Conservation (phyloP, 345 rosid genomes). For the Laguncularia racemosa region DNA sequence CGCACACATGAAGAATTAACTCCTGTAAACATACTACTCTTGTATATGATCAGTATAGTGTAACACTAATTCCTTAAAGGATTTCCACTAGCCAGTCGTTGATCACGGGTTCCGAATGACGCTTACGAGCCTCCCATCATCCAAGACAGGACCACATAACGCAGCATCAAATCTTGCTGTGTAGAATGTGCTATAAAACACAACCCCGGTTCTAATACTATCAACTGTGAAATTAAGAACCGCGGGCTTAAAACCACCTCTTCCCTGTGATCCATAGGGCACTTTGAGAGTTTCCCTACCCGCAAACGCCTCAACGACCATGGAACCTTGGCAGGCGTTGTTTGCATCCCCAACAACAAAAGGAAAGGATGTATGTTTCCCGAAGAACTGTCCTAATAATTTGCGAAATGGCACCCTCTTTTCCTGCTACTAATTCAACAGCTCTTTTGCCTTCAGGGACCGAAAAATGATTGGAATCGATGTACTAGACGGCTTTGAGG, state of each 20-base stretch:
- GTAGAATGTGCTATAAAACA: constrained; percentile 70
- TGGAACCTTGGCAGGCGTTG: constrained; percentile 59
- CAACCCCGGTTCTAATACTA: constrained; percentile 40
- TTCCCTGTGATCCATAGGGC: constrained; percentile 60
- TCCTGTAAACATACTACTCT: no score
- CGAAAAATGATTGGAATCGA: constrained; percentile 53
- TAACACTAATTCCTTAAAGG: no score
- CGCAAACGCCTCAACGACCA: constrained; percentile 74
- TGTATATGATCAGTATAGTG: no score
- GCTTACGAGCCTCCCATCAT: constrained; percentile 58
- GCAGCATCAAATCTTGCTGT: constrained; percentile 66
- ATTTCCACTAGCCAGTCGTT: no score
- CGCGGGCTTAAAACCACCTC: constrained; percentile 61
- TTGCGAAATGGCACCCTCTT: constrained; percentile 81
- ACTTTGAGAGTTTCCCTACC: constrained; percentile 46
- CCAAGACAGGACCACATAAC: constrained; percentile 75
- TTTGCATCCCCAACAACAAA: constrained; percentile 69
- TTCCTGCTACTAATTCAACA: constrained; percentile 73
- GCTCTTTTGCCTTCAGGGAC: constrained; percentile 68
- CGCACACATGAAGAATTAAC: no score
- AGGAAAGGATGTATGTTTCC: constrained; percentile 44
- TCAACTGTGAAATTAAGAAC: constrained; percentile 41
- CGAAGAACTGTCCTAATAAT: constrained; percentile 43
- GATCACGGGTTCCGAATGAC: constrained; percentile 22
- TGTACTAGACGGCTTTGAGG: constrained; percentile 82